These are phyloP conservation scores for Fusarium sp. DNA, from an alignment of 2,329 filamentous ascomycete species.

Conservation along the genomic window DNA sequence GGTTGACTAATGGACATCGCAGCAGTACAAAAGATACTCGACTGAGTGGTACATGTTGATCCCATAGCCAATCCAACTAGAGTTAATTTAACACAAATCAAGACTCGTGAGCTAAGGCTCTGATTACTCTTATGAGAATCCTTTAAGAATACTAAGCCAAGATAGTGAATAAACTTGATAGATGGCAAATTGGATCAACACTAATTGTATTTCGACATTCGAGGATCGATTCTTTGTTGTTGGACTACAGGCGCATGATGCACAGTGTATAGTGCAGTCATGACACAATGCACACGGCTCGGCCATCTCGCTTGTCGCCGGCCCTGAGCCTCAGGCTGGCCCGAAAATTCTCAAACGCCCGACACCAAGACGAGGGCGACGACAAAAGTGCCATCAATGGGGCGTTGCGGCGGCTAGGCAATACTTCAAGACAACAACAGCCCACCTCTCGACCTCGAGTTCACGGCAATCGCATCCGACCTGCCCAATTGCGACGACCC, in stretches of 20 bases:
- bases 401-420: slow-evolving; percentile 31
- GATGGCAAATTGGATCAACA: too few relatives aligned
- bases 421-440: slow-evolving; percentile 24
- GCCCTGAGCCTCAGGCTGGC: slow-evolving; percentile 39
- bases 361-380: slow-evolving; percentile 33
- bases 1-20: too few relatives aligned
- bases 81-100: too few relatives aligned
- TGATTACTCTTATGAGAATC: too few relatives aligned
- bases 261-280: slow-evolving; percentile 33
- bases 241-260: slow-evolving; percentile 18
- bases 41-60: too few relatives aligned
- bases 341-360: slow-evolving; percentile 44
- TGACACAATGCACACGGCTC: slow-evolving; percentile 39
- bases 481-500: slow-evolving; percentile 47
- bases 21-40: too few relatives aligned
- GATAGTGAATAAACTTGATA: too few relatives aligned
- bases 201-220: too few relatives aligned
- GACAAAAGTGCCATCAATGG: slow-evolving; percentile 50
- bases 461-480: slow-evolving; percentile 22
- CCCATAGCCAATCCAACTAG: too few relatives aligned
- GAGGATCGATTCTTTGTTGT: too few relatives aligned
- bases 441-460: slow-evolving; percentile 31
- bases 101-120: too few relatives aligned
- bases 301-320: slow-evolving; percentile 46
- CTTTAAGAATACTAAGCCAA: too few relatives aligned